A percentile compares a stretch with the other conserved stretches of the same genome.
phyloP scores from a whole-genome alignment of 176 grass and related monocot species.

The Triticum turgidum region DNA sequence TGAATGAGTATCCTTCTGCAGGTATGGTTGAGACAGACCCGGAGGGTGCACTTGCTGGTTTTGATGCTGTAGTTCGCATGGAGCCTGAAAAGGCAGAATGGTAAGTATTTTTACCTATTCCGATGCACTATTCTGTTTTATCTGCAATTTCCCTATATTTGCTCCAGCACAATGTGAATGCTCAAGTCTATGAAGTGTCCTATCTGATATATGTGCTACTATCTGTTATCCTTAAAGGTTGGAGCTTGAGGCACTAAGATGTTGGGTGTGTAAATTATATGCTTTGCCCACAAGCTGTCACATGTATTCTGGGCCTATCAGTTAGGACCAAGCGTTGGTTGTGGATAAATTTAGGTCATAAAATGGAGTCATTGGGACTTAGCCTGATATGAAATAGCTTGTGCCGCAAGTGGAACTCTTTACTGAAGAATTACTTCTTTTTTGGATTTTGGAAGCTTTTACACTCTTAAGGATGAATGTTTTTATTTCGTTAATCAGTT shows the following conservation, averaged over 20 bases:
- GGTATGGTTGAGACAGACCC: constrained; percentile 96
- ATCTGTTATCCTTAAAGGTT: constrained; percentile 10
- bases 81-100: constrained; percentile 97
- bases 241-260: background rate
- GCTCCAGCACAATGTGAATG: background rate
- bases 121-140: background rate
- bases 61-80: constrained; percentile 87
- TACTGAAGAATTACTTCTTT: background rate
- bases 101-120: constrained; percentile 33
- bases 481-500: background rate
- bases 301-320: background rate
- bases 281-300: background rate
- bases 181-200: background rate
- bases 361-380: background rate
- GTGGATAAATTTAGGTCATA: background rate
- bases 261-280: background rate
- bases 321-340: background rate
- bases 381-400: background rate
- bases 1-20: constrained; percentile 29
- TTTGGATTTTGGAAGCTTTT: background rate
- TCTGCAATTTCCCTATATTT: background rate
- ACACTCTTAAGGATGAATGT: background rate
- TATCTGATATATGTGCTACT: background rate
- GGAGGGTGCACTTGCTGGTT: constrained; percentile 88
- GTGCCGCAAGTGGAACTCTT: background rate